phyloP scores from a whole-genome alignment of 805 yeast genomes.

The Lipomyces mesembrius region DNA sequence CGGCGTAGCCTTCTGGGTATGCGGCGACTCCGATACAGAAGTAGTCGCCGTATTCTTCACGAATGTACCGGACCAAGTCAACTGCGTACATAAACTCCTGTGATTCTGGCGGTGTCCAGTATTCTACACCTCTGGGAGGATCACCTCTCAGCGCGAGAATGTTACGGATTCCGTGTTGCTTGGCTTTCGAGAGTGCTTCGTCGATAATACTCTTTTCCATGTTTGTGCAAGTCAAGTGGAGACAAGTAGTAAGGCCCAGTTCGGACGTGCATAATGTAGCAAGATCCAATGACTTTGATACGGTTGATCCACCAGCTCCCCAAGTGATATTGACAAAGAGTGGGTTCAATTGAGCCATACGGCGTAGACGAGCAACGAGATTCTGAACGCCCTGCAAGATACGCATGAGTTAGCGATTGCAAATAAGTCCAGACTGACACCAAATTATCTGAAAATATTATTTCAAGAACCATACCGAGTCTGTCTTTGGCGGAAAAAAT shows the following conservation, averaged over 20 bases:
- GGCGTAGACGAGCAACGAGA: conserved; percentile 78
- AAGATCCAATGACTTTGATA: conserved; percentile 80
- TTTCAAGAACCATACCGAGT: conserved; percentile 50
- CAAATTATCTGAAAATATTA: too few species aligned
- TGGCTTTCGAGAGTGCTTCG: conserved; percentile 72
- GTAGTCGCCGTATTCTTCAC: conserved; percentile 68
- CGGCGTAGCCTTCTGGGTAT: conserved; percentile 97
- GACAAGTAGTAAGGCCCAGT: conserved; percentile 82
- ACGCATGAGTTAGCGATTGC: not conserved
- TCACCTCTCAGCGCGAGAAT: conserved; percentile 95
- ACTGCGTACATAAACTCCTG: conserved; percentile 75
- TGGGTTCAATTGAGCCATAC: conserved; percentile 89
- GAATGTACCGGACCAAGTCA: conserved; percentile 84
- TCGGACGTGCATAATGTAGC: conserved; percentile 77
- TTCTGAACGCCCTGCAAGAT: conserved; percentile 69
- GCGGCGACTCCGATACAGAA: conserved; percentile 97
- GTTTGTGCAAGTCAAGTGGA: conserved; percentile 96
- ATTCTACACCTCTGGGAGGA: conserved; percentile 80
- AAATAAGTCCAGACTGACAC: not conserved
- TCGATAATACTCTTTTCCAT: conserved; percentile 79
- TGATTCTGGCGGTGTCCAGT: conserved; percentile 52
- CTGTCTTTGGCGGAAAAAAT: conserved; percentile 97
- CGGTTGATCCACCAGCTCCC: conserved; percentile 98
- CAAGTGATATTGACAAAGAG: conserved; percentile 91
- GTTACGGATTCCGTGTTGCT: conserved; percentile 77